Percentiles rank a stretch among this genome's conserved stretches.
Conservation (phyloP, 2,329 filamentous ascomycete species). For the Gnomoniopsis smithogilvyi region DNA sequence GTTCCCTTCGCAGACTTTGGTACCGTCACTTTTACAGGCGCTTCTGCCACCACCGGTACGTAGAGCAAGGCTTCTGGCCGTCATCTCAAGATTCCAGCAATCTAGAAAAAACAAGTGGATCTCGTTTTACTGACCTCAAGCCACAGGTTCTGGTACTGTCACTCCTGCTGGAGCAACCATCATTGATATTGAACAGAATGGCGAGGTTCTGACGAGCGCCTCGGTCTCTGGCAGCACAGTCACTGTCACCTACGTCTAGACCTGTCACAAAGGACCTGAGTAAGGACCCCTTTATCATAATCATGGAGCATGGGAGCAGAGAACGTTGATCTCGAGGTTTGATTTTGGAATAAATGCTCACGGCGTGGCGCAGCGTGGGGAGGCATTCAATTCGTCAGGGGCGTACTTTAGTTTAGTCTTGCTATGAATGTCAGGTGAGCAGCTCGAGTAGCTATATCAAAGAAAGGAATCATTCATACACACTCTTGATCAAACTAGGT, state of each 20-base stretch:
- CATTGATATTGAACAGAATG: slow-evolving; percentile 63
- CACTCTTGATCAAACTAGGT: too few relatives aligned
- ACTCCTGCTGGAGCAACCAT: slow-evolving; percentile 52
- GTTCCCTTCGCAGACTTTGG: slow-evolving; percentile 47
- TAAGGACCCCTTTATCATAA: neutral
- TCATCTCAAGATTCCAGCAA: too few relatives aligned
- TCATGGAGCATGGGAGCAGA: neutral
- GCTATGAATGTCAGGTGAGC: too few relatives aligned
- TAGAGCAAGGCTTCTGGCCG: neutral
- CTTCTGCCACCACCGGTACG: slow-evolving; percentile 28
- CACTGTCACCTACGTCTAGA: slow-evolving; percentile 40
- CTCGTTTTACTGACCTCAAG: neutral
- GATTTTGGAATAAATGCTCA: too few relatives aligned
- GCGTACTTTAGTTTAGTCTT: neutral
- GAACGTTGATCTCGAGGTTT: neutral
- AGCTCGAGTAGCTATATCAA: too few relatives aligned
- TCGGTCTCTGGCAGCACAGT: slow-evolving; percentile 20
- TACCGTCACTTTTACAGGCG: slow-evolving; percentile 40
- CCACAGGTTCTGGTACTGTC: slow-evolving; percentile 23
- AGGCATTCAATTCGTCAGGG: neutral
- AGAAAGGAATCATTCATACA: too few relatives aligned
- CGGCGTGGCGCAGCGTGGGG: too few relatives aligned
- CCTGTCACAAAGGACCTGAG: neutral
- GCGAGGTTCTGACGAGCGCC: slow-evolving; percentile 48
- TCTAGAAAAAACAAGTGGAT: too few relatives aligned